A percentile compares a stretch with the other conserved stretches of the same genome.
phyloP scores from a whole-genome alignment of 768 basidiomycete species.

The Hebeloma cylindrosporum region DNA sequence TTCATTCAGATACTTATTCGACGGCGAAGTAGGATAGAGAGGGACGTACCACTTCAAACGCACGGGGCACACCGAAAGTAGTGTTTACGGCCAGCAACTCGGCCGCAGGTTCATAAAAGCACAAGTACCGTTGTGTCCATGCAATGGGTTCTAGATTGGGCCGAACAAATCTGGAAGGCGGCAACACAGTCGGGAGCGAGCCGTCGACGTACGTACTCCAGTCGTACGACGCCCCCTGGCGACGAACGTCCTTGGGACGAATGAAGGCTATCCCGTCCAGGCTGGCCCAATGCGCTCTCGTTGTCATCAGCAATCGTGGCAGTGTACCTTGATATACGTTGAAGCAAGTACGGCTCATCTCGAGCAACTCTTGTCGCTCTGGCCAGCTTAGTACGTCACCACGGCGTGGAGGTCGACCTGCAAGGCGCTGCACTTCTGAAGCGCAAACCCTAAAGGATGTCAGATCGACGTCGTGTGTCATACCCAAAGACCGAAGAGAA shows the following conservation, averaged over 20 bases:
- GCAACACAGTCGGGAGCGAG: slow-evolving; percentile 9
- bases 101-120: slow-evolving; percentile 13
- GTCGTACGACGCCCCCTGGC: slow-evolving; percentile 12
- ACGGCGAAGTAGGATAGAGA: no score
- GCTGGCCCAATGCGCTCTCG: not conserved
- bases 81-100: slow-evolving; percentile 15
- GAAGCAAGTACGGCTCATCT: slow-evolving; percentile 5
- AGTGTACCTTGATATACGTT: slow-evolving; percentile 4
- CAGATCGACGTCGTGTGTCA: slow-evolving; percentile 7
- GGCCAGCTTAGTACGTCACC: no score
- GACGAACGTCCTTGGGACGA: slow-evolving; percentile 24
- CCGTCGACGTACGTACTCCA: slow-evolving; percentile 4
- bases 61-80: slow-evolving; percentile 18
- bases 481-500: not conserved
- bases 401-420: no score
- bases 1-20: not conserved
- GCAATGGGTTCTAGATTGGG: slow-evolving; percentile 19
- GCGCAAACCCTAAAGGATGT: slow-evolving; percentile 12
- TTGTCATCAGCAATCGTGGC: slow-evolving; percentile 9
- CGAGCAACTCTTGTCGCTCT: no score
- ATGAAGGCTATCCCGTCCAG: slow-evolving; percentile 40
- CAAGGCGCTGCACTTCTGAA: no score
- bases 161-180: slow-evolving; percentile 19
- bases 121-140: slow-evolving; percentile 25
- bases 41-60: slow-evolving; percentile 23